Evolutionary conservation across 208 protist genomes (phyloP).

Genomic region (Crithidia sp.): DNA sequence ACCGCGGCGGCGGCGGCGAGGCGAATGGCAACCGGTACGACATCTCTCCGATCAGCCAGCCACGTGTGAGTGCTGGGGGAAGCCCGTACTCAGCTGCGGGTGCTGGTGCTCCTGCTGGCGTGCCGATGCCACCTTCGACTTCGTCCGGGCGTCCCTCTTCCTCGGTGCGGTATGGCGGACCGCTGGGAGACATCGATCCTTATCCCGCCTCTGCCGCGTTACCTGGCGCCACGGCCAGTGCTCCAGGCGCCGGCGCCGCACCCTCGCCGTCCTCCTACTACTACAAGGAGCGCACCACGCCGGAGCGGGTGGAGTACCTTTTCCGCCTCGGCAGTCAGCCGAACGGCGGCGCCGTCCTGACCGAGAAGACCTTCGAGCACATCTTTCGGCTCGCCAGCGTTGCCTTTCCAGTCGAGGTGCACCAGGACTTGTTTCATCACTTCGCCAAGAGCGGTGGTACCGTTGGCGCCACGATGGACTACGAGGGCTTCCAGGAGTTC

Average conservation of each 20-base stretch:
- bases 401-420: conserved; percentile 57
- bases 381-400: conserved; percentile 65
- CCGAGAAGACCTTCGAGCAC: conserved; percentile 48
- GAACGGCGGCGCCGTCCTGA: conserved; percentile 14
- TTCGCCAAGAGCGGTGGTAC: conserved; percentile 39
- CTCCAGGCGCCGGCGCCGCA: background rate
- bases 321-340: conserved; percentile 42
- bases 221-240: too few relatives aligned
- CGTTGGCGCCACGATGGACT: conserved; percentile 37
- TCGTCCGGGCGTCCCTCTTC: too few relatives aligned
- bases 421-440: conserved; percentile 59
- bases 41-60: conserved; percentile 16
- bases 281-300: conserved; percentile 56
- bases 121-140: background rate
- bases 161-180: too few relatives aligned
- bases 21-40: conserved; percentile 9
- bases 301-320: conserved; percentile 67
- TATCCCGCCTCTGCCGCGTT: too few relatives aligned
- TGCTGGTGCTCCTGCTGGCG: background rate
- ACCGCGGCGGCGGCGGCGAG: conserved; percentile 3
- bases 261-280: conserved; percentile 31
- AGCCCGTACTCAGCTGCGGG: conserved; percentile 17
- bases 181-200: too few relatives aligned
- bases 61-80: conserved; percentile 3
- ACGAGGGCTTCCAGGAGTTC: conserved; percentile 67